Evolutionary conservation across 2,329 filamentous ascomycete species (phyloP), one percentile per base, ranked within the genome.

Genomic region (Claviceps sp.): DNA sequence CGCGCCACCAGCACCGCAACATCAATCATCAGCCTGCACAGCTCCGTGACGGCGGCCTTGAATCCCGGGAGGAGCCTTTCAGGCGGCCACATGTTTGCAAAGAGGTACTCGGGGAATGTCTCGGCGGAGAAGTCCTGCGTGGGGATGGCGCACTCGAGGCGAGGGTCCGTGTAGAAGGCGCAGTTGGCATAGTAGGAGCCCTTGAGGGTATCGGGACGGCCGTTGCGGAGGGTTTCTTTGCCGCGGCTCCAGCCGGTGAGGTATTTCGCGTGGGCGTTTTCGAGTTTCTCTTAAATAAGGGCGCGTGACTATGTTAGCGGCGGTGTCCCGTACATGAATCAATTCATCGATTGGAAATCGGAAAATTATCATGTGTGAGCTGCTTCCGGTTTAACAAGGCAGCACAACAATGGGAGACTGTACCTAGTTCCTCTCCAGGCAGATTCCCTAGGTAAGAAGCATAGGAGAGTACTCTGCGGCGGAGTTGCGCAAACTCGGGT

Each of bases 401-500:
- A 30, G 8, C 26, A 30, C 26, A 9, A 30, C 7, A 30, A 30
- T 9, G 40, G 4, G 40, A 42, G n/a, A 9, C 16, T 20, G 16
- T 70, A 88, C 86, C 81, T 30, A 97, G 76, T 59, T 89, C 81
- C 14, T 78, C 69, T 26, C 77, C 69, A 5, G 88, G 78, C 4
- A 97, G 75, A 57, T 89, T 89, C 37, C 87, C 93, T 41, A 97
- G 80, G 64, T 94, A 93, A 0, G 88, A 95, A 4, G 89, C 82
- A 64, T 93, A 93, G 0, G 88, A 93, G 6, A 98, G 76, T 2
- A 94, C 77, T 54, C 78, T 78, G 54, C 78, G 78, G 55, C 93
- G 80, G 44, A 96, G 71, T n/a, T 76, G 69, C 14, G 77, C 68
- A 61, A 95, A 98, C 50, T 80, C 73, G 5, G 75, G 56, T 0